These are phyloP conservation scores for Nothophaeocryptopus gaeumannii DNA, from an alignment of 2,329 filamentous ascomycete genomes.

Conservation along the genomic window DNA sequence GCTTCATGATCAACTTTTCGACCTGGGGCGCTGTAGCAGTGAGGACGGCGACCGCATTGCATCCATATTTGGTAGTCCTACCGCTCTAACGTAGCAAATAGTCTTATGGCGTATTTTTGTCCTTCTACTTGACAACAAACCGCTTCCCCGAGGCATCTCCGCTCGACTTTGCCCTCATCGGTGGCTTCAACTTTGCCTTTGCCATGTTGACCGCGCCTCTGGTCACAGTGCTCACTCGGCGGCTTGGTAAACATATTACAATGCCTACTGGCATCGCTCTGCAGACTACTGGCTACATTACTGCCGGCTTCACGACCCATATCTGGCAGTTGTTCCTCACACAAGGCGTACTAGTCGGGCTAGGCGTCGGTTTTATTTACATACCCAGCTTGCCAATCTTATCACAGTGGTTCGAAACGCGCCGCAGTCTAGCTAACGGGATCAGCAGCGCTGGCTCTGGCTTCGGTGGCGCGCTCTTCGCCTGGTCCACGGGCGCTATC, in stretches of 20 bases:
- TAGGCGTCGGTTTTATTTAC: slow-evolving; percentile 75
- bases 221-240: slow-evolving; percentile 59
- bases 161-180: slow-evolving; percentile 74
- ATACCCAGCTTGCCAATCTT: slow-evolving; percentile 65
- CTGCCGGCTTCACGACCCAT: slow-evolving; percentile 64
- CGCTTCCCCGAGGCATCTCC: slow-evolving; percentile 62
- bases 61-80: slow-evolving; percentile 20
- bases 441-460: slow-evolving; percentile 68
- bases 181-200: slow-evolving; percentile 64
- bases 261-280: slow-evolving; percentile 65
- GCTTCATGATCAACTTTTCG: slow-evolving; percentile 46
- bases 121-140: slow-evolving; percentile 67
- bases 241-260: slow-evolving; percentile 61
- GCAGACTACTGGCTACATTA: slow-evolving; percentile 63
- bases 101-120: slow-evolving; percentile 70
- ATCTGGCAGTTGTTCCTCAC: slow-evolving; percentile 75
- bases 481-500: slow-evolving; percentile 65
- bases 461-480: slow-evolving; percentile 70
- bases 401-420: slow-evolving; percentile 71
- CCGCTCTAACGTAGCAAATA: slow-evolving; percentile 21
- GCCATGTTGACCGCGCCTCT: slow-evolving; percentile 68
- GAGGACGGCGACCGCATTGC: too few relatives aligned
- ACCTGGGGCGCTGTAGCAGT: slow-evolving; percentile 50
- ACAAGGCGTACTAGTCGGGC: slow-evolving; percentile 74
- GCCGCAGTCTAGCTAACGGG: slow-evolving; percentile 67